These are phyloP conservation scores for Syzygium aqueum DNA, from an alignment of 345 rosid genomes.

Conservation along the genomic window DNA sequence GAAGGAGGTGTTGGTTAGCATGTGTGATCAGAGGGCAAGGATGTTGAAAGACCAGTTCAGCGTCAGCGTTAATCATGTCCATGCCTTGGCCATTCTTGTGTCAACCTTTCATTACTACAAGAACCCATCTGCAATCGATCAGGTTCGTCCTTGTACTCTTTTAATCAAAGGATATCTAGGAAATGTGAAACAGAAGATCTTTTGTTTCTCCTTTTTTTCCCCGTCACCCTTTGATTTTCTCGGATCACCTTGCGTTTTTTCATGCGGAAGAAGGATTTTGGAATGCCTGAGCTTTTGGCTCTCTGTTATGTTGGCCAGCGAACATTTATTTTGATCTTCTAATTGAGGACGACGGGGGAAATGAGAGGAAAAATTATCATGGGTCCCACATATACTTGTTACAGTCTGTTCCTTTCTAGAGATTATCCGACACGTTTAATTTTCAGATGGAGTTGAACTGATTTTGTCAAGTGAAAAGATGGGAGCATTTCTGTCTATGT, in stretches of 20 bases:
- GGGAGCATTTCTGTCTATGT: background rate
- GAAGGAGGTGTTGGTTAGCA: conserved; percentile 63
- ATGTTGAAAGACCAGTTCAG: conserved; percentile 96
- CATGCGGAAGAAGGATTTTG: background rate
- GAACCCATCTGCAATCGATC: conserved; percentile 95
- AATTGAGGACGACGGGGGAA: background rate
- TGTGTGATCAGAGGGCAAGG: conserved; percentile 97
- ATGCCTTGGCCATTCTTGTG: conserved; percentile 93
- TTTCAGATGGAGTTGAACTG: background rate
- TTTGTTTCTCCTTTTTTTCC: background rate
- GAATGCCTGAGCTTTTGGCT: background rate
- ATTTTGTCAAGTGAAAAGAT: background rate
- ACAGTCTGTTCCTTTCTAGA: background rate
- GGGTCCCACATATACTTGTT: background rate
- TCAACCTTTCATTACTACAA: conserved; percentile 92
- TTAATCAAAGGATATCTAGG: background rate
- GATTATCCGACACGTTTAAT: background rate
- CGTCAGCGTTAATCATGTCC: conserved; percentile 98
- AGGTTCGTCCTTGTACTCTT: conserved; percentile 38
- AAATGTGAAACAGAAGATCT: background rate
- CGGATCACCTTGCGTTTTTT: background rate
- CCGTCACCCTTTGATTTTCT: background rate
- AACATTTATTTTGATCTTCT: background rate
- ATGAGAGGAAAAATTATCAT: background rate
- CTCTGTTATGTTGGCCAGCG: background rate